Conservation (phyloP, 208 protist species). For the Leishmania martiniquensis region DNA sequence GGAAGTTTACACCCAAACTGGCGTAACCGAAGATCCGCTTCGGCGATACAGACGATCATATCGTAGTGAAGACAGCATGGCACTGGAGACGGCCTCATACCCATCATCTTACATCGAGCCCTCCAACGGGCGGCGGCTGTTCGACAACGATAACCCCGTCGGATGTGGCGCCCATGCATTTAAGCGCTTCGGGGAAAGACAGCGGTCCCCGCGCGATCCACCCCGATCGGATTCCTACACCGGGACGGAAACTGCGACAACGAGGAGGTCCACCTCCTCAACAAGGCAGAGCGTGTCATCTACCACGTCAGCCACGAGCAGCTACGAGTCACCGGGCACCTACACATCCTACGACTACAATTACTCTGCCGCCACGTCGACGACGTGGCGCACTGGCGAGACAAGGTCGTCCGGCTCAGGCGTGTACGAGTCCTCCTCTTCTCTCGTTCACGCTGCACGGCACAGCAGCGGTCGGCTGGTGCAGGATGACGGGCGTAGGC, state of each 20-base stretch:
- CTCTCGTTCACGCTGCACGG: too few relatives aligned
- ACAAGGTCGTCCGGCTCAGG: background rate
- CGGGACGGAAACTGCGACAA: background rate
- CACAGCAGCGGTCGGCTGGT: background rate
- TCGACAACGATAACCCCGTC: constrained; percentile 2
- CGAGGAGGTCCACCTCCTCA: background rate
- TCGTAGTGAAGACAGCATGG: background rate
- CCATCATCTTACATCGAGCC: background rate
- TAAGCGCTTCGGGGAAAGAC: background rate
- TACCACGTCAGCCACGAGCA: background rate
- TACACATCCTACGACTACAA: constrained; percentile 8
- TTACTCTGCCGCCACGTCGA: background rate
- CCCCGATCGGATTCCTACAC: background rate
- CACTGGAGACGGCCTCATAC: background rate
- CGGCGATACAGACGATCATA: constrained; percentile 7
- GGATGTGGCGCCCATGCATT: background rate
- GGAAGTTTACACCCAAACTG: background rate
- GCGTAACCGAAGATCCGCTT: background rate
- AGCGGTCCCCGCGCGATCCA: background rate
- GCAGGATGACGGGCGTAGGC: background rate
- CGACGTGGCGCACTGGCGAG: background rate
- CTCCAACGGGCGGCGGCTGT: background rate
- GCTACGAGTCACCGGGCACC: constrained; percentile 3
- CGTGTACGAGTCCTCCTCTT: background rate
- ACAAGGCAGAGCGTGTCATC: background rate